Percentiles rank a stretch among this genome's conserved stretches.
These are phyloP conservation scores for Linanthus parryae DNA, from an alignment of 148 eudicot species.

Conservation along the genomic window DNA sequence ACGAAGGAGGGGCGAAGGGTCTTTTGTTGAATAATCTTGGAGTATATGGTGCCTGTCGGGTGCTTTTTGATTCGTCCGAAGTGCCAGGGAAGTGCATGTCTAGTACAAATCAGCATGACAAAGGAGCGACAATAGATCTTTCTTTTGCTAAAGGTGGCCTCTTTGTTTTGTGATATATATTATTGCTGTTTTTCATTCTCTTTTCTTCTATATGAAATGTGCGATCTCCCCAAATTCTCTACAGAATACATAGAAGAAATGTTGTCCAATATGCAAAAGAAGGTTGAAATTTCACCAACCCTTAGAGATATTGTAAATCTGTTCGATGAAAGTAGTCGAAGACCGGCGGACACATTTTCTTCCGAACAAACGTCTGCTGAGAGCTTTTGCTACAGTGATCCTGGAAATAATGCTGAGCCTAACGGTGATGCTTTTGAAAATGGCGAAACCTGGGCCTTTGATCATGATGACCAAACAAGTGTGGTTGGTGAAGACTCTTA, in stretches of 20 bases:
- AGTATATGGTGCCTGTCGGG: slow-evolving; percentile 76
- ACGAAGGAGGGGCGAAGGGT: slow-evolving; percentile 99
- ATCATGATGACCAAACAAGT: slow-evolving; percentile 52
- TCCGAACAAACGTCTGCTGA: slow-evolving; percentile 18
- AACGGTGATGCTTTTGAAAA: slow-evolving; percentile 36
- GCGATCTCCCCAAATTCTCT: not conserved
- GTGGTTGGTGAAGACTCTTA: slow-evolving; percentile 33
- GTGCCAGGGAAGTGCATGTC: slow-evolving; percentile 69
- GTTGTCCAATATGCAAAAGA: slow-evolving; percentile 39
- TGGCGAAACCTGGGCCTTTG: slow-evolving; percentile 45
- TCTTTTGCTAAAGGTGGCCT: slow-evolving; percentile 70
- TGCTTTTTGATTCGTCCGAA: slow-evolving; percentile 94
- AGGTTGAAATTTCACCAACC: slow-evolving; percentile 68
- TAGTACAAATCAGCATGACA: slow-evolving; percentile 24
- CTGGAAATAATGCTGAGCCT: slow-evolving; percentile 16
- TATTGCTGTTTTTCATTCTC: too few relatives aligned
- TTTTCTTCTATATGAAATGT: too few relatives aligned
- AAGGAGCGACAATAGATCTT: slow-evolving; percentile 49
- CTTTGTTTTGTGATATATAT: not conserved
- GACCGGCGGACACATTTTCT: slow-evolving; percentile 31
- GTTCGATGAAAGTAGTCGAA: slow-evolving; percentile 50
- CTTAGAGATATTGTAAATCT: slow-evolving; percentile 55
- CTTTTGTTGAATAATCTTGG: slow-evolving; percentile 88
- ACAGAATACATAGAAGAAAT: slow-evolving; percentile 70
- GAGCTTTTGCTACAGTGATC: slow-evolving; percentile 21